Conservation (phyloP, 2,329 filamentous ascomycete species). For the Geosmithia morbida region DNA sequence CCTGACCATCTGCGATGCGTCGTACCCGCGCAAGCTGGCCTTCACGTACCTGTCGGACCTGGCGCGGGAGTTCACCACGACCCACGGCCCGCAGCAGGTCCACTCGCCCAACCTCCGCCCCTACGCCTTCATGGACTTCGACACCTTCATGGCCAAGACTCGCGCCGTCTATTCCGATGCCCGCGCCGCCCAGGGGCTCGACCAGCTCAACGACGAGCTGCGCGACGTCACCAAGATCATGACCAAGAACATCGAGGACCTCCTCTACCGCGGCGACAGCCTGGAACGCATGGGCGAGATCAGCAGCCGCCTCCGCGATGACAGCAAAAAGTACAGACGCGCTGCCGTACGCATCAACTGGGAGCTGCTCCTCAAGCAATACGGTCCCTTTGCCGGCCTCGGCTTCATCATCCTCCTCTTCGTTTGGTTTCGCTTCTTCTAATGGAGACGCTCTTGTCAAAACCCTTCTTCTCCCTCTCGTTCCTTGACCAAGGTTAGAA, state of each 20-base stretch:
- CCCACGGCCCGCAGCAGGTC: slow-evolving; percentile 62
- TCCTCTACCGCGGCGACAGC: slow-evolving; percentile 87
- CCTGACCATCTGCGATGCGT: slow-evolving; percentile 82
- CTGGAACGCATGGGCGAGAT: slow-evolving; percentile 96
- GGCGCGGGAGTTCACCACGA: slow-evolving; percentile 76
- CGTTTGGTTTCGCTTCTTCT: slow-evolving; percentile 90
- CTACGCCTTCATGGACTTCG: slow-evolving; percentile 96
- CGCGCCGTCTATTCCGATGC: slow-evolving; percentile 90
- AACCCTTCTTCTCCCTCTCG: background rate
- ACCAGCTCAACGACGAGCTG: slow-evolving; percentile 92
- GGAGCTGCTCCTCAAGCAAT: slow-evolving; percentile 94
- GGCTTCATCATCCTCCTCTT: slow-evolving; percentile 75
- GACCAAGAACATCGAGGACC: slow-evolving; percentile 99
- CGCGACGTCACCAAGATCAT: slow-evolving; percentile 98
- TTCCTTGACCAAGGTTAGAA: background rate
- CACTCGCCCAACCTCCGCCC: slow-evolving; percentile 64
- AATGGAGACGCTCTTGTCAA: slow-evolving; percentile 7
- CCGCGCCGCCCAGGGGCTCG: slow-evolving; percentile 80
- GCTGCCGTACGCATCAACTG: slow-evolving; percentile 95
- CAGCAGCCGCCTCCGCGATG: slow-evolving; percentile 72
- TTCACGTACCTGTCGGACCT: slow-evolving; percentile 97
- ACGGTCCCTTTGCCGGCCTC: slow-evolving; percentile 75
- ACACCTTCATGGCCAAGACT: slow-evolving; percentile 88
- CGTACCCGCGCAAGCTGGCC: slow-evolving; percentile 94
- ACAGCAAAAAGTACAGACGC: slow-evolving; percentile 85